These are phyloP conservation scores for Colletotrichum sp. DNA, from an alignment of 2,329 filamentous ascomycete genomes.

Conservation along the genomic window DNA sequence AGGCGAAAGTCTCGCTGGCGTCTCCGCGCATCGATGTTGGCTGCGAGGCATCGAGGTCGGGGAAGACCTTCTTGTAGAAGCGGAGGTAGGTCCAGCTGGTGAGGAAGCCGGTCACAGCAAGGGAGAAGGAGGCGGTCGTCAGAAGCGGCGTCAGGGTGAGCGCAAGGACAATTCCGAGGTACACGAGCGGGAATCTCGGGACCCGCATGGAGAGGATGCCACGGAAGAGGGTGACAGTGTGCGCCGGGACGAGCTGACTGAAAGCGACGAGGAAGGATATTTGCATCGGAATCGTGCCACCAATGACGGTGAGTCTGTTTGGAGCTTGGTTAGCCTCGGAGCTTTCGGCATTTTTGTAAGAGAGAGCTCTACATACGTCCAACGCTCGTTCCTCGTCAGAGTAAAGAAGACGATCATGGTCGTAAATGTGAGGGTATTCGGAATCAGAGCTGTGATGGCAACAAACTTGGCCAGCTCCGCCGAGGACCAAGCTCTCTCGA, in stretches of 20 bases:
- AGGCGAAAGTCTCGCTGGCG: conserved; percentile 94
- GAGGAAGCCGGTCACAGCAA: conserved; percentile 82
- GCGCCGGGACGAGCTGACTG: conserved; percentile 95
- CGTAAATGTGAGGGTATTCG: conserved; percentile 78
- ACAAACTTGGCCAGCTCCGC: conserved; percentile 92
- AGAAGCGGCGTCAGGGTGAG: conserved; percentile 62
- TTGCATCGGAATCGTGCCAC: conserved; percentile 87
- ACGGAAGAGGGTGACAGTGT: conserved; percentile 93
- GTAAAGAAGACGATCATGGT: conserved; percentile 77
- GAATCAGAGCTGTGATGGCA: conserved; percentile 75
- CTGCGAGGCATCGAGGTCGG: conserved; percentile 69
- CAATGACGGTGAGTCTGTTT: conserved; percentile 78
- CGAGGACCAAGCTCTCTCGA: conserved; percentile 95
- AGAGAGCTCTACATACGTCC: conserved; percentile 62
- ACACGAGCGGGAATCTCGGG: conserved; percentile 70
- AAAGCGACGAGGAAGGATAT: conserved; percentile 95
- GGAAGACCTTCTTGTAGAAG: conserved; percentile 84
- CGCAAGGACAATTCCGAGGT: conserved; percentile 76
- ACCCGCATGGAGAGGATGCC: conserved; percentile 90
- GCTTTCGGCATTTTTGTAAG: neutral
- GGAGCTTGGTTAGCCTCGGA: conserved; percentile 22
- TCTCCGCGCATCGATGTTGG: conserved; percentile 77
- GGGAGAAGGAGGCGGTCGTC: conserved; percentile 76
- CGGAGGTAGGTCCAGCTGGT: conserved; percentile 94
- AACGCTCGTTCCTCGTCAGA: conserved; percentile 68